These are phyloP conservation scores for Penicillium capsulatum DNA, from an alignment of 2,329 filamentous ascomycete genomes.

Conservation along the genomic window DNA sequence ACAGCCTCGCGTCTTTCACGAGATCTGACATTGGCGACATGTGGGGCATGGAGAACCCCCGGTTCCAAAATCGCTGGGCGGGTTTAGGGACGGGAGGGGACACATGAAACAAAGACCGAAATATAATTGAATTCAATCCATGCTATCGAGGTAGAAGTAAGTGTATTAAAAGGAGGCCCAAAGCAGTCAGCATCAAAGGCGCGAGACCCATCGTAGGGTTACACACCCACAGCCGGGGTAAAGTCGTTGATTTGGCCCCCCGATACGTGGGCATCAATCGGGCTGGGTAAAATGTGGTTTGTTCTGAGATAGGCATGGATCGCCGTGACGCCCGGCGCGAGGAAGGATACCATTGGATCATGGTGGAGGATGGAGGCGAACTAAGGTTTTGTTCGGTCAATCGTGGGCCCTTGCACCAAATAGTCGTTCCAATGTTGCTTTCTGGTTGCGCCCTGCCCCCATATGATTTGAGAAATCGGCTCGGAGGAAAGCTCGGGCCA, in stretches of 20 bases:
- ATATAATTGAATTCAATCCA: background rate
- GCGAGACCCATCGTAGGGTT: background rate
- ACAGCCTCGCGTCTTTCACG: constrained; percentile 12
- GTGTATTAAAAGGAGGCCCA: constrained; percentile 2
- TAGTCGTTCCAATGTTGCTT: constrained; percentile 11
- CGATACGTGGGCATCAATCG: too few species aligned
- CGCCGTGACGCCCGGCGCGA: constrained; percentile 1
- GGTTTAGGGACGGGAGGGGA: background rate
- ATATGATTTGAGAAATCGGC: constrained; percentile 11
- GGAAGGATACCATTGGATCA: constrained; percentile 2
- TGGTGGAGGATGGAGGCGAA: background rate
- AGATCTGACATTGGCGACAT: constrained; percentile 15
- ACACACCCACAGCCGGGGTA: constrained; percentile 4
- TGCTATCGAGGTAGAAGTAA: background rate
- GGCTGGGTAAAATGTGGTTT: too few species aligned
- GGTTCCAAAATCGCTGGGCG: background rate
- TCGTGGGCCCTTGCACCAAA: constrained; percentile 7
- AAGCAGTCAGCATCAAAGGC: background rate
- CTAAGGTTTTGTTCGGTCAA: background rate
- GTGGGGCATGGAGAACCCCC: constrained; percentile 5
- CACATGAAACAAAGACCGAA: background rate
- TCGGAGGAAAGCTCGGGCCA: constrained; percentile 18
- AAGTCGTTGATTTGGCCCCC: constrained; percentile 5
- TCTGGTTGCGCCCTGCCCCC: constrained; percentile 2
- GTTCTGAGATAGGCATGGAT: constrained; percentile 12